Evolutionary conservation across 352 stramenopile genomes (phyloP).

Genomic region (Globisporangium takayamanum): DNA sequence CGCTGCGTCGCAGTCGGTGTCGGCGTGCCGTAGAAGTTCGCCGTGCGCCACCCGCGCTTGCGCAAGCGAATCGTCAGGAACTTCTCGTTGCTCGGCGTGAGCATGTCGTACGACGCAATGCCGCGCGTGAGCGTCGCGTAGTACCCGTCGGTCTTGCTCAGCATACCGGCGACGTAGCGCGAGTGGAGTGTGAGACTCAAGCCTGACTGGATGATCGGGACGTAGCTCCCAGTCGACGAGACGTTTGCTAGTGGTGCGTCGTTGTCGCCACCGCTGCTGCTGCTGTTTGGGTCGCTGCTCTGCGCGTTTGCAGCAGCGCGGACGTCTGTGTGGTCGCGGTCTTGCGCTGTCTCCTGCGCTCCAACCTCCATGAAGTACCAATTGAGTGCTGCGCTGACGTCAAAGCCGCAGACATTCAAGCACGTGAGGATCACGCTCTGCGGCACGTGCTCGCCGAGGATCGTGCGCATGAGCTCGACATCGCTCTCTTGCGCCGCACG

Average conservation of each 20-base stretch:
- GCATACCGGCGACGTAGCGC: constrained; percentile 58
- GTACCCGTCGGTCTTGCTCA: constrained; percentile 83
- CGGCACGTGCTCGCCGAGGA: constrained; percentile 80
- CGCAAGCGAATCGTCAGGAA: constrained; percentile 74
- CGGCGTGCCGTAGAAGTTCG: constrained; percentile 21
- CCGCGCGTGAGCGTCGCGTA: constrained; percentile 75
- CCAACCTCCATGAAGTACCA: constrained; percentile 84
- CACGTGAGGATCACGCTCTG: constrained; percentile 82
- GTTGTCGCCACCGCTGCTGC: background rate
- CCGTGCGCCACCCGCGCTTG: constrained; percentile 64
- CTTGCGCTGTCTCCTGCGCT: constrained; percentile 16
- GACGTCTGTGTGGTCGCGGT: constrained; percentile 3
- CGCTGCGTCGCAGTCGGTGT: constrained; percentile 31
- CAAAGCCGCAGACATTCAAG: constrained; percentile 74
- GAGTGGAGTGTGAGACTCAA: constrained; percentile 73
- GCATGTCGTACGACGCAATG: constrained; percentile 69
- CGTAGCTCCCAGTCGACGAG: constrained; percentile 13
- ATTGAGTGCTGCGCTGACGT: constrained; percentile 81
- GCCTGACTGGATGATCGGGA: constrained; percentile 61
- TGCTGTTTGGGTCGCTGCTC: background rate
- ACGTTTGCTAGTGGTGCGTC: constrained; percentile 6
- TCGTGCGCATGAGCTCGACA: constrained; percentile 85
- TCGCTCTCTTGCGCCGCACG: constrained; percentile 44
- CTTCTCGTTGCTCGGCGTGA: constrained; percentile 81
- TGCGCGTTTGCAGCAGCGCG: background rate